Conservation (phyloP, 139 green algal species). For the Trebouxia sp. region DNA sequence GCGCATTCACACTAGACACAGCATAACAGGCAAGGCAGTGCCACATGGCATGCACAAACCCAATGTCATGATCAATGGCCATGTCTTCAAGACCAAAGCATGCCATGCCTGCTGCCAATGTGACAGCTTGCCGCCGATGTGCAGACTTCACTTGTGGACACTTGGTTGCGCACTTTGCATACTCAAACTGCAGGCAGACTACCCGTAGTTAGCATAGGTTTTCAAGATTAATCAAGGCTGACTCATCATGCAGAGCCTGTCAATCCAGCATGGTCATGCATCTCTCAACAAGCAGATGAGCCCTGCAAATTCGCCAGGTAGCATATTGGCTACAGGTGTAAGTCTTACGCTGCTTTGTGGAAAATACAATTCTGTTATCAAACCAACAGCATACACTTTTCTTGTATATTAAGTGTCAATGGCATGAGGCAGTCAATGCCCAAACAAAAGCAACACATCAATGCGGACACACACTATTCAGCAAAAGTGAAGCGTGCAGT, state of each 20-base stretch:
- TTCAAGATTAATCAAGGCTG: too few relatives aligned
- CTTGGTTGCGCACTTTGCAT: neutral
- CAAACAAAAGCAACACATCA: neutral
- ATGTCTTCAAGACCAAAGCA: slow-evolving; percentile 35
- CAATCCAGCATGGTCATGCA: too few relatives aligned
- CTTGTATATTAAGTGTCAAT: too few relatives aligned
- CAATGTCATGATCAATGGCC: neutral
- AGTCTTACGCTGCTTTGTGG: too few relatives aligned
- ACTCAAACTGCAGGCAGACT: slow-evolving; percentile 21
- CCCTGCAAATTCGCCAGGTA: too few relatives aligned
- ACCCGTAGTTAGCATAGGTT: neutral
- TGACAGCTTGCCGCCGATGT: slow-evolving; percentile 8
- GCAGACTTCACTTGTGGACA: neutral
- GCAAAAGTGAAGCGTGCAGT: neutral
- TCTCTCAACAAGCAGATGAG: too few relatives aligned
- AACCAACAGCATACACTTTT: too few relatives aligned
- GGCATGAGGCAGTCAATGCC: too few relatives aligned
- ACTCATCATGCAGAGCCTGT: too few relatives aligned
- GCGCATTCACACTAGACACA: slow-evolving; percentile 5
- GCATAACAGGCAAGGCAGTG: slow-evolving; percentile 25
- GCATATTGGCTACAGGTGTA: too few relatives aligned
- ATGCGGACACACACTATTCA: neutral
- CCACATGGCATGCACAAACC: slow-evolving; percentile 35
- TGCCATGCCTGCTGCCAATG: neutral
- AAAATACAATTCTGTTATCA: too few relatives aligned